Evolutionary conservation across 2,329 filamentous ascomycete species (phyloP), one percentile per base, ranked within the genome.

Genomic region (Diaporthe capsici): DNA sequence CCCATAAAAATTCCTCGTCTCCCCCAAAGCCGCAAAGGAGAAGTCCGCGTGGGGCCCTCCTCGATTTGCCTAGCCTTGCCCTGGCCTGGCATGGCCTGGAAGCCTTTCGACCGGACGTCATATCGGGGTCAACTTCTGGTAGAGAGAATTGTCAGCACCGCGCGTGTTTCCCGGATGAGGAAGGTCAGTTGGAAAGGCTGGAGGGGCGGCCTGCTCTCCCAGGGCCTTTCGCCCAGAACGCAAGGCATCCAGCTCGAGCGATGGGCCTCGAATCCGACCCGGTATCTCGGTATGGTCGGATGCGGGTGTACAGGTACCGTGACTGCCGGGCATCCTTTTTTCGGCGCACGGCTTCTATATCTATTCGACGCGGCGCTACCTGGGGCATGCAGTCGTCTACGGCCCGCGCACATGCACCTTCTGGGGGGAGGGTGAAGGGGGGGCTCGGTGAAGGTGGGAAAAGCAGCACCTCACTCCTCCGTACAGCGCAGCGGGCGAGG

Each of bases 361-460:
- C 34, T 70, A 55, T 70, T 70, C 65, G 65, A 70, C 65, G 65
- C 65, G 34, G 34, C 49, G 65, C 65, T 70, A 70, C 15, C n/a
- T 42, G 20, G 31, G 25, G 44, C 17, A 15, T 53, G 47, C 65
- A 53, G 47, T 53, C 49, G 6, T 55, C 49, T 37, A 42, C 47
- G 49, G 47, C 49, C 22, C 34, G 65, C 65, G 65, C 47, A 55
- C 49, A 37, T 53, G 49, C 65, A 55, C 49, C 47, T 49, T 53
- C 28, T 55, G 22, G 47, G 31, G 31, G 22, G 17, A 25, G 15
- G 47, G 34, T 15, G 37, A 28, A 28, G 65, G 65, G 37, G 37
- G 65, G 49, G 49, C 47, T 70, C 65, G 49, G 65, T 47, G 22
- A 53, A 28, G 65, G 25, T 39, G 47, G 31, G 65, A 68, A 53